Percentiles rank a stretch among this genome's conserved stretches.
phyloP scores from a whole-genome alignment of 257 asterid species.

The Primulina tabacum region DNA sequence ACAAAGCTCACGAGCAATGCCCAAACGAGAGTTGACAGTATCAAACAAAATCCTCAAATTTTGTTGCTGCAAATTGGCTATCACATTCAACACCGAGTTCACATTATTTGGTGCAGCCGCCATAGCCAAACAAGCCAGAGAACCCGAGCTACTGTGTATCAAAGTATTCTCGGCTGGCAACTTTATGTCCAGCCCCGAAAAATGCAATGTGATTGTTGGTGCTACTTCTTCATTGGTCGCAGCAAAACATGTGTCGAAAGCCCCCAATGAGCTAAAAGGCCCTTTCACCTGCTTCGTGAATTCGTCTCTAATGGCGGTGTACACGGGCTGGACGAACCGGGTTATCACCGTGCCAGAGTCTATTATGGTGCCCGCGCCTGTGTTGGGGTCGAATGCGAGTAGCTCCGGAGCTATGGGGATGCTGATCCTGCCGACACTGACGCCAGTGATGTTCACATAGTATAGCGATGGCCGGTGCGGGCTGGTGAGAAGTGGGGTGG shows the following conservation, averaged over 20 bases:
- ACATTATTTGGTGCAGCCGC: slow-evolving; percentile 68
- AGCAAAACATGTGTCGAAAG: slow-evolving; percentile 79
- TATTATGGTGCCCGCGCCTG: slow-evolving; percentile 79
- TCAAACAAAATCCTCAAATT: slow-evolving; percentile 79
- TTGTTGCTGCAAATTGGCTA: slow-evolving; percentile 93
- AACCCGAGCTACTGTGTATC: slow-evolving; percentile 82
- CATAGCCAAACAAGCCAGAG: slow-evolving; percentile 79
- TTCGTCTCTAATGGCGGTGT: slow-evolving; percentile 57
- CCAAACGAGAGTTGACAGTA: slow-evolving; percentile 58
- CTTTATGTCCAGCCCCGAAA: slow-evolving; percentile 60
- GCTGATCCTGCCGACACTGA: slow-evolving; percentile 66
- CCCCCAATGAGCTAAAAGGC: slow-evolving; percentile 64
- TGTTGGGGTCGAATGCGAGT: slow-evolving; percentile 54
- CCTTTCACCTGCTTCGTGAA: slow-evolving; percentile 61
- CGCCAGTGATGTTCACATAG: slow-evolving; percentile 79
- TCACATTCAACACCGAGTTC: slow-evolving; percentile 66
- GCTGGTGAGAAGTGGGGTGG: slow-evolving; percentile 78
- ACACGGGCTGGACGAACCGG: slow-evolving; percentile 61
- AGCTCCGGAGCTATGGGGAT: slow-evolving; percentile 60
- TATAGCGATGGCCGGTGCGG: slow-evolving; percentile 78
- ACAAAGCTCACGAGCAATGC: slow-evolving; percentile 79
- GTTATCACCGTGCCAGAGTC: slow-evolving; percentile 96
- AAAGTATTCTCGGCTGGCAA: slow-evolving; percentile 72
- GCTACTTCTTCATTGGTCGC: slow-evolving; percentile 54
- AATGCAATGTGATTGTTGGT: slow-evolving; percentile 54